A percentile compares a stretch with the other conserved stretches of the same genome.
phyloP scores from a whole-genome alignment of 805 yeast species.

The Vanderwaltozyma tropicalis region DNA sequence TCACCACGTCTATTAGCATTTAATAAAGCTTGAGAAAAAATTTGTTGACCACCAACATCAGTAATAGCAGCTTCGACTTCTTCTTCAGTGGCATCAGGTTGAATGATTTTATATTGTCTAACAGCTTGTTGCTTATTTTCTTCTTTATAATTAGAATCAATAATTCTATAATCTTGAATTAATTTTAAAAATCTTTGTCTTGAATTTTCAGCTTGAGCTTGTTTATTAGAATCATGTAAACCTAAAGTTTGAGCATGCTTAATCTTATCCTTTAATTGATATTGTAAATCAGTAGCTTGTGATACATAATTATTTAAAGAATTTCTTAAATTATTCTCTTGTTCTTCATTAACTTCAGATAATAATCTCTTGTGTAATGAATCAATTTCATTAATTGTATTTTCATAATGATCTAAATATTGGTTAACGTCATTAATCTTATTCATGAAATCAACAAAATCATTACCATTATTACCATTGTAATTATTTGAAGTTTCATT shows the following conservation, averaged over 20 bases:
- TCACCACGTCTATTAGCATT: constrained; percentile 86
- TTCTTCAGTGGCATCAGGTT: constrained; percentile 72
- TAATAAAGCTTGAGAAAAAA: constrained; percentile 85
- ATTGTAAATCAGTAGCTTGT: constrained; percentile 72
- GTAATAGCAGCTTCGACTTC: constrained; percentile 81
- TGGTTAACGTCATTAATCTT: constrained; percentile 59
- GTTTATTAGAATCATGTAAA: constrained; percentile 64
- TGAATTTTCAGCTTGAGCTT: constrained; percentile 81
- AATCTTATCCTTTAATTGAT: constrained; percentile 62
- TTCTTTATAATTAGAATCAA: constrained; percentile 79
- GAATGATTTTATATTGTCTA: constrained; percentile 84
- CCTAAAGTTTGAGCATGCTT: constrained; percentile 66
- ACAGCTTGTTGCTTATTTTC: constrained; percentile 80
- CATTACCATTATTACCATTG: constrained; percentile 29
- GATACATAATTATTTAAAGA: constrained; percentile 68
- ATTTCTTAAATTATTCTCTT: constrained; percentile 55
- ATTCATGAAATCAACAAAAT: constrained; percentile 56
- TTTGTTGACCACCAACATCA: constrained; percentile 78
- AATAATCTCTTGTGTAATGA: constrained; percentile 59
- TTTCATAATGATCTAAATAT: constrained; percentile 60
- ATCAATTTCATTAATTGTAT: constrained; percentile 58
- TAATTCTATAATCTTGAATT: constrained; percentile 76
- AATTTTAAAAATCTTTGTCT: constrained; percentile 76
- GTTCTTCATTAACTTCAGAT: constrained; percentile 62
- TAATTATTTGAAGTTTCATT: constrained; percentile 3